Evolutionary conservation across 2,329 filamentous ascomycete species (phyloP).

Genomic region (Beauveria medogensis): DNA sequence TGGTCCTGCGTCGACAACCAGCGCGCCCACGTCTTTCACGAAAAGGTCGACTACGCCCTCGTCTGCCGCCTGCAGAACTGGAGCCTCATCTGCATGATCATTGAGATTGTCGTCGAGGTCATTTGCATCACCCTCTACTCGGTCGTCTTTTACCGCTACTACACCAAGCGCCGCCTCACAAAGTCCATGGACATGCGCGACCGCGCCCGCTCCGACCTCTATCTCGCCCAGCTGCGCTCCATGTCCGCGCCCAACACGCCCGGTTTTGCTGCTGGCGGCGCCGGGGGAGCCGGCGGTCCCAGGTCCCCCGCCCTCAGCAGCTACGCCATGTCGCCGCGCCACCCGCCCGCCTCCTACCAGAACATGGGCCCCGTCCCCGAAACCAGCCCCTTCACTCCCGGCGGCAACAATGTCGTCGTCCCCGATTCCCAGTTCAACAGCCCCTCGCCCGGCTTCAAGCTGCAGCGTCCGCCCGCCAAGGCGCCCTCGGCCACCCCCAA

Average conservation of each 20-base stretch:
- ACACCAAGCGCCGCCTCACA: constrained; percentile 87
- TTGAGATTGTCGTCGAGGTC: constrained; percentile 87
- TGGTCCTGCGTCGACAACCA: constrained; percentile 95
- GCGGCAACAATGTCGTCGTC: constrained; percentile 45
- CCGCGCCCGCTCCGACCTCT: constrained; percentile 87
- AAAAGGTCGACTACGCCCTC: constrained; percentile 80
- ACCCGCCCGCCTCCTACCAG: constrained; percentile 50
- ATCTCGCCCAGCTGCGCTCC: constrained; percentile 74
- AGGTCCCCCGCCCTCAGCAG: constrained; percentile 36
- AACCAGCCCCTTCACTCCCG: constrained; percentile 41
- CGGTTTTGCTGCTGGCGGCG: constrained; percentile 45
- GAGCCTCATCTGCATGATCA: constrained; percentile 92
- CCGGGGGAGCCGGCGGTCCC: constrained; percentile 20
- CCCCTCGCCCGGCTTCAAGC: constrained; percentile 58
- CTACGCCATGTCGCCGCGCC: constrained; percentile 51
- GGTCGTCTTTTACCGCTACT: constrained; percentile 94
- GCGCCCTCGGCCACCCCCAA: constrained; percentile 72
- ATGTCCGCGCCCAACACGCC: constrained; percentile 95
- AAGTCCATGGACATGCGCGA: constrained; percentile 97
- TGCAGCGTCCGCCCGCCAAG: constrained; percentile 76
- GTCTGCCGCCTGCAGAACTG: constrained; percentile 91
- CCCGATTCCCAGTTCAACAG: constrained; percentile 55
- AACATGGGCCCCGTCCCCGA: constrained; percentile 38
- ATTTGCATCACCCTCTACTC: constrained; percentile 90
- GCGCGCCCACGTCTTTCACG: constrained; percentile 64